phyloP scores from a whole-genome alignment of 805 yeast species.

The Candida tallmaniae region DNA sequence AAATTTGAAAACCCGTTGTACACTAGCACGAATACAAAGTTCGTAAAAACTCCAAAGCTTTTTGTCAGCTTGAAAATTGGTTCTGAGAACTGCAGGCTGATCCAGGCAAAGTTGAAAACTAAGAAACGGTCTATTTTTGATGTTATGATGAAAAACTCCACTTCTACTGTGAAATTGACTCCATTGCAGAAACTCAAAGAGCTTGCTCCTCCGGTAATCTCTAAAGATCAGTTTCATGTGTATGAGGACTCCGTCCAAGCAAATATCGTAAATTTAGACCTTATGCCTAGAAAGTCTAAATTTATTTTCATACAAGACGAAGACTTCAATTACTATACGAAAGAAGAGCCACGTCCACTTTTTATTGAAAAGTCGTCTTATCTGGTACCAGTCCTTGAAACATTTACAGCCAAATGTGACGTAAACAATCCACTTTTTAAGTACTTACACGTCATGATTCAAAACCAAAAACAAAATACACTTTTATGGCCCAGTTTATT shows the following conservation, averaged over 20 bases:
- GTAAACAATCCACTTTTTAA: constrained; percentile 1
- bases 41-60: constrained; percentile 1
- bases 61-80: constrained; percentile 6
- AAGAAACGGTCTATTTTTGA: constrained; percentile 24
- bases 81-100: constrained; percentile 2
- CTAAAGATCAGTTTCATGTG: constrained; percentile 30
- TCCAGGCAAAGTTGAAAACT: constrained; percentile 2
- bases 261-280: background rate
- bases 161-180: constrained; percentile 23
- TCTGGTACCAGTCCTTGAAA: background rate
- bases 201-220: constrained; percentile 27
- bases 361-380: background rate
- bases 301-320: background rate
- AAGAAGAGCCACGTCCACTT: background rate
- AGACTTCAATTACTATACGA: background rate
- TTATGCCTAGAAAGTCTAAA: background rate
- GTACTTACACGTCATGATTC: background rate
- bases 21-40: constrained; percentile 19
- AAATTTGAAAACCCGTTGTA: constrained; percentile 24
- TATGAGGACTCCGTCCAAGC: constrained; percentile 12
- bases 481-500: constrained; percentile 43
- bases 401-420: constrained; percentile 2
- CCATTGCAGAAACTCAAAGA: constrained; percentile 28
- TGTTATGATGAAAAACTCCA: constrained; percentile 35
- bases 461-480: background rate